These are phyloP conservation scores for Periconia digitata DNA, from an alignment of 2,329 filamentous ascomycete genomes.

Conservation along the genomic window DNA sequence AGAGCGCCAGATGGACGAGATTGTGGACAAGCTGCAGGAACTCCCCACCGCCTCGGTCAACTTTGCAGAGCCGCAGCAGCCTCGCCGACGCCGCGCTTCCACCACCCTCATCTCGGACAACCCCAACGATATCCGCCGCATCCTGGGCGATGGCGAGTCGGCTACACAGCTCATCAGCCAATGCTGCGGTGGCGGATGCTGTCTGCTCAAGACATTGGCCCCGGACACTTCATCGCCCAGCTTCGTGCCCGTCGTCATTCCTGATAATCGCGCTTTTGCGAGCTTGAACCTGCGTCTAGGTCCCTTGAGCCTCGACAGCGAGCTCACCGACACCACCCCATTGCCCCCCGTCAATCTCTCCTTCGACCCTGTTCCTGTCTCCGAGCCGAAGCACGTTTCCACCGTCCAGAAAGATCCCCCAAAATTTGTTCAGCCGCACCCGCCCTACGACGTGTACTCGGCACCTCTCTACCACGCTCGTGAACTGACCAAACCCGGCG, in stretches of 20 bases:
- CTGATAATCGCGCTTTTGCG: slow-evolving; percentile 82
- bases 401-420: slow-evolving; percentile 68
- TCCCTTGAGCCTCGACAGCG: slow-evolving; percentile 68
- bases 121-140: slow-evolving; percentile 59
- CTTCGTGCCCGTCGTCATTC: slow-evolving; percentile 55
- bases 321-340: slow-evolving; percentile 69
- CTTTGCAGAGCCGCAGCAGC: slow-evolving; percentile 37
- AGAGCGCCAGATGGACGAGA: slow-evolving; percentile 44
- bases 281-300: slow-evolving; percentile 77
- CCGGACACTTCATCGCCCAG: slow-evolving; percentile 48
- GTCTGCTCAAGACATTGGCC: slow-evolving; percentile 59
- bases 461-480: slow-evolving; percentile 84
- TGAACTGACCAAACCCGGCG: slow-evolving; percentile 82
- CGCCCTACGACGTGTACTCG: slow-evolving; percentile 87
- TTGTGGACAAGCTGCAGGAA: slow-evolving; percentile 45
- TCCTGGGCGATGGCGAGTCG: slow-evolving; percentile 57
- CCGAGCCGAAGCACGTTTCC: slow-evolving; percentile 45
- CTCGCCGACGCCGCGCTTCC: slow-evolving; percentile 62
- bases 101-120: slow-evolving; percentile 66
- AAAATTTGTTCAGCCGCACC: slow-evolving; percentile 88
- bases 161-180: slow-evolving; percentile 64
- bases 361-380: slow-evolving; percentile 60
- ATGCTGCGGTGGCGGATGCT: slow-evolving; percentile 67
- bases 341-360: slow-evolving; percentile 76
- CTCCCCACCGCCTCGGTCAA: slow-evolving; percentile 39